Evolutionary conservation across 176 grass and related monocot genomes (phyloP).

Genomic region (Elymus sibiricus): DNA sequence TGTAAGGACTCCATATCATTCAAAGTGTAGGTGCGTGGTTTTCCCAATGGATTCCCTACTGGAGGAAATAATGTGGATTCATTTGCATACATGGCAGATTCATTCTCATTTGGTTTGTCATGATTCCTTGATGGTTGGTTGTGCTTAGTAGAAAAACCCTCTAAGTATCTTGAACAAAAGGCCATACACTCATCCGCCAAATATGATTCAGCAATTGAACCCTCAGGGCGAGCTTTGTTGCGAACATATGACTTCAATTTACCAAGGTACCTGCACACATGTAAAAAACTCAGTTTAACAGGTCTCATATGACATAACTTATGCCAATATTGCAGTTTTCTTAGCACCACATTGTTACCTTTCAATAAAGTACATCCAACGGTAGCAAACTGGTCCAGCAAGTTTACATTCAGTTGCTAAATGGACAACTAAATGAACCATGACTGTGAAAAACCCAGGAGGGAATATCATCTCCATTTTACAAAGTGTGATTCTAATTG

Average conservation of each 20-base stretch:
- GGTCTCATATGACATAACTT: not conserved
- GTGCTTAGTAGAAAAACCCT: slow-evolving; percentile 3
- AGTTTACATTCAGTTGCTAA: not conserved
- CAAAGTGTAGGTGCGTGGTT: not conserved
- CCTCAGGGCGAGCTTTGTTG: slow-evolving; percentile 7
- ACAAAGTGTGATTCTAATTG: not conserved
- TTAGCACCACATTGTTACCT: not conserved
- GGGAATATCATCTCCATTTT: slow-evolving; percentile 17
- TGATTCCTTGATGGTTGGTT: not conserved
- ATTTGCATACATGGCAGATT: not conserved
- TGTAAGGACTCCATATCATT: not conserved
- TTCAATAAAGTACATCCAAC: slow-evolving; percentile 23
- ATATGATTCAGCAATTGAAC: not conserved
- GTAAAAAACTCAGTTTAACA: not conserved
- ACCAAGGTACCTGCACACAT: not conserved
- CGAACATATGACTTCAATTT: slow-evolving; percentile 20
- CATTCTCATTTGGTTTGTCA: not conserved
- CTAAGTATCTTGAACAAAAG: slow-evolving; percentile 1
- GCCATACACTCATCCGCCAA: slow-evolving; percentile 1
- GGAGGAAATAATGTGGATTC: not conserved
- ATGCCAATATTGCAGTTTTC: not conserved
- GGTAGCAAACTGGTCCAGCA: not conserved
- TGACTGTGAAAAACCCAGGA: slow-evolving; percentile 6
- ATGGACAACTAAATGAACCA: slow-evolving; percentile 18
- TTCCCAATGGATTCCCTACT: not conserved